Percentiles rank a stretch among this genome's conserved stretches.
Evolutionary conservation across 202 grass and related monocot genomes (phyloP).

Genomic region (Saccharum hybrid): DNA sequence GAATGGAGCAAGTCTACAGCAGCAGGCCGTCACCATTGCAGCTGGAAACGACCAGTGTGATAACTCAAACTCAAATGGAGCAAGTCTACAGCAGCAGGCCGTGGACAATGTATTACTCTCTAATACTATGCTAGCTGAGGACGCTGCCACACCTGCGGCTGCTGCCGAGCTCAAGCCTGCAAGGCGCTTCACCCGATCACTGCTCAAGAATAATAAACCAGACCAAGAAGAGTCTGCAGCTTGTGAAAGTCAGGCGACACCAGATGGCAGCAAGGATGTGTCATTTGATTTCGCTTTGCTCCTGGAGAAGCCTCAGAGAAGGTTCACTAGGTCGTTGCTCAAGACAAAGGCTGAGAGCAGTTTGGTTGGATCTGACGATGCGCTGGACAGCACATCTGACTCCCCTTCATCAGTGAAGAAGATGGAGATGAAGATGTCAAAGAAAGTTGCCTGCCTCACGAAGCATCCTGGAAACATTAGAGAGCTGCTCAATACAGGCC

Average conservation of each 20-base stretch:
- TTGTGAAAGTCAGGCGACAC: constrained; percentile 28
- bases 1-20: constrained; percentile 8
- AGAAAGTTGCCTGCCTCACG: constrained; percentile 78
- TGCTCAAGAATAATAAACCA: constrained; percentile 65
- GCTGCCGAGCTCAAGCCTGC: constrained; percentile 21
- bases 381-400: constrained; percentile 33
- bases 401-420: constrained; percentile 60
- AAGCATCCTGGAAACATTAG: constrained; percentile 77
- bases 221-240: constrained; percentile 34
- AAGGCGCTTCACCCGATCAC: constrained; percentile 82
- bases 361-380: constrained; percentile 44
- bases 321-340: constrained; percentile 91
- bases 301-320: constrained; percentile 50
- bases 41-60: neutral
- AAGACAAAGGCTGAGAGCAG: constrained; percentile 47
- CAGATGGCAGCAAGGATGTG: constrained; percentile 32
- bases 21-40: neutral
- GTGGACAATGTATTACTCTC: constrained; percentile 3
- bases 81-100: neutral
- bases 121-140: constrained; percentile 24
- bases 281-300: constrained; percentile 15
- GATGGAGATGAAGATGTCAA: constrained; percentile 94
- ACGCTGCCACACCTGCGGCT: neutral
- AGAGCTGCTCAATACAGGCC: constrained; percentile 83
- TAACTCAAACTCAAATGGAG: constrained; percentile 21